Evolutionary conservation across 2,329 filamentous ascomycete species (phyloP).

Genomic region (Fusarium annulatum): DNA sequence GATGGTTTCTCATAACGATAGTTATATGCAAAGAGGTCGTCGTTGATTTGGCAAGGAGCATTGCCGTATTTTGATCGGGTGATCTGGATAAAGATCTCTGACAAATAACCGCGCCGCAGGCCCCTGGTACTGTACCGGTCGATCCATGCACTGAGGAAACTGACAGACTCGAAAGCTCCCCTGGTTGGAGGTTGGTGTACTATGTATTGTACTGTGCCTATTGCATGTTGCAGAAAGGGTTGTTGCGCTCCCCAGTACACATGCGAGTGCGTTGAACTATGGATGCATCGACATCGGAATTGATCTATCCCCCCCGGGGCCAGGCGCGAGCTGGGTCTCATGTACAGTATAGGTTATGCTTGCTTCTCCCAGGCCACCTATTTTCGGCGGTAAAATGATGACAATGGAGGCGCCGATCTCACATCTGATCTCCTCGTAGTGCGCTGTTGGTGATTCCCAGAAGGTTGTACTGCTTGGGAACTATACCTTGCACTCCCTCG

Average conservation of each 20-base stretch:
- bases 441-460: slow-evolving; percentile 28
- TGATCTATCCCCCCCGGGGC: slow-evolving; percentile 9
- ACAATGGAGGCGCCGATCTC: slow-evolving; percentile 38
- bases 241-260: slow-evolving; percentile 4
- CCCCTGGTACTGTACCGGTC: slow-evolving; percentile 24
- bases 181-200: slow-evolving; percentile 11
- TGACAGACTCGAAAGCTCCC: slow-evolving; percentile 24
- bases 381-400: slow-evolving; percentile 24
- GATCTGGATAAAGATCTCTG: slow-evolving; percentile 20
- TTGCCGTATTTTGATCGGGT: slow-evolving; percentile 17
- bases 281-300: slow-evolving; percentile 24
- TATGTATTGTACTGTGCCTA: background rate
- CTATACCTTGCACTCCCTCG: slow-evolving; percentile 14
- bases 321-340: background rate
- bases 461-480: slow-evolving; percentile 28
- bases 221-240: background rate
- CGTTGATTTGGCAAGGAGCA: slow-evolving; percentile 10
- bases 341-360: background rate
- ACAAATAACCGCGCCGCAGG: slow-evolving; percentile 28
- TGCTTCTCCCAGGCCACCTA: slow-evolving; percentile 14
- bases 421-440: slow-evolving; percentile 30
- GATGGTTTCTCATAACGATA: background rate
- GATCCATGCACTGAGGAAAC: slow-evolving; percentile 38
- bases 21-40: background rate
- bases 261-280: slow-evolving; percentile 13